Evolutionary conservation across 1,284 basidiomycete species (phyloP).

Genomic region (Naganishia liquefaciens): DNA sequence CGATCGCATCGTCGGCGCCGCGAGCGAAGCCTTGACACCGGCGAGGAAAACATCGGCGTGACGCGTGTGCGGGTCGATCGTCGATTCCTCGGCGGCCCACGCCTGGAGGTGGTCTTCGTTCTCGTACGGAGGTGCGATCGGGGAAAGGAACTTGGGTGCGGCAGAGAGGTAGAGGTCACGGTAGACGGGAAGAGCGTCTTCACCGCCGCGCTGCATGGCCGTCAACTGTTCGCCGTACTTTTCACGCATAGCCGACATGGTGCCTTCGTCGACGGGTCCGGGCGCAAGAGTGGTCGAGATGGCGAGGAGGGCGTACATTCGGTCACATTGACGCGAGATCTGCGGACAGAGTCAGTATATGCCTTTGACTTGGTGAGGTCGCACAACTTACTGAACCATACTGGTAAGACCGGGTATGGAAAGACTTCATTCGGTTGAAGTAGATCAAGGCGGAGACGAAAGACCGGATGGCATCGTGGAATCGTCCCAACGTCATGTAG

Average conservation of each 20-base stretch:
- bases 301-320: slow-evolving; percentile 95
- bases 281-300: slow-evolving; percentile 91
- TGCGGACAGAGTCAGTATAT: slow-evolving; percentile 42
- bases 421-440: slow-evolving; percentile 87
- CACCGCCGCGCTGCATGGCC: slow-evolving; percentile 71
- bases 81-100: slow-evolving; percentile 59
- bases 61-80: slow-evolving; percentile 74
- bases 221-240: slow-evolving; percentile 86
- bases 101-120: slow-evolving; percentile 67
- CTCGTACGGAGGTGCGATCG: slow-evolving; percentile 91
- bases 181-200: slow-evolving; percentile 77
- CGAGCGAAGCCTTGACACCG: slow-evolving; percentile 72
- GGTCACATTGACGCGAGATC: slow-evolving; percentile 96
- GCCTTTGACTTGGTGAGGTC: not conserved
- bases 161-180: slow-evolving; percentile 93
- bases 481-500: slow-evolving; percentile 91
- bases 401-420: slow-evolving; percentile 93
- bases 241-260: slow-evolving; percentile 89
- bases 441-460: slow-evolving; percentile 93
- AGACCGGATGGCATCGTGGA: slow-evolving; percentile 90
- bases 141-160: slow-evolving; percentile 94
- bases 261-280: slow-evolving; percentile 86
- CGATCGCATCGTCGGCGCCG: slow-evolving; percentile 81
- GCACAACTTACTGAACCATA: slow-evolving; percentile 75
- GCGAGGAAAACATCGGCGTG: slow-evolving; percentile 78